Evolutionary conservation across 2,329 filamentous ascomycete genomes (phyloP).

Genomic region (Didymellaceae sp.): DNA sequence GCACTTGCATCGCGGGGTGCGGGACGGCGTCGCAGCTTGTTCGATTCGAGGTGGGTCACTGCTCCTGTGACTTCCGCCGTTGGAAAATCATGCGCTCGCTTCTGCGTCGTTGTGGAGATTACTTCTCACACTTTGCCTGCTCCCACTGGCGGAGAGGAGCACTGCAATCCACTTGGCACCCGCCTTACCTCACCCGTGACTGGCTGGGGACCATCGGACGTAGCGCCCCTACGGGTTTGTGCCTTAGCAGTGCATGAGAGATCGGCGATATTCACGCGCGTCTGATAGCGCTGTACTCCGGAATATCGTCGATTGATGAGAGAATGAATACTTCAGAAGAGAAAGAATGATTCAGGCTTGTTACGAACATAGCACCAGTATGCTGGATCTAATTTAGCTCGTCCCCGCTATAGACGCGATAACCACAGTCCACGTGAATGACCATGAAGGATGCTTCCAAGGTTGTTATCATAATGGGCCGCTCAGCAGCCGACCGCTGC

Average conservation of each 20-base stretch:
- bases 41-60: constrained; percentile 33
- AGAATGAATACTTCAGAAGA: neutral
- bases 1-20: constrained; percentile 30
- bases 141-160: constrained; percentile 22
- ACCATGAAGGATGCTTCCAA: too few species aligned
- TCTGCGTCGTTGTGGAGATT: constrained; percentile 29
- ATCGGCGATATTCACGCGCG: constrained; percentile 9
- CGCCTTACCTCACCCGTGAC: constrained; percentile 13
- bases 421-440: neutral
- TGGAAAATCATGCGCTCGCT: constrained; percentile 28
- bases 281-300: constrained; percentile 1
- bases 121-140: constrained; percentile 17
- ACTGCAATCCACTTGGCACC: constrained; percentile 25
- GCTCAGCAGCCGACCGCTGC: constrained; percentile 14
- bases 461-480: too few species aligned
- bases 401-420: neutral
- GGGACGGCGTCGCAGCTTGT: constrained; percentile 23
- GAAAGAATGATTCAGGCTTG: neutral
- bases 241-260: constrained; percentile 7
- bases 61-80: constrained; percentile 23
- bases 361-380: neutral
- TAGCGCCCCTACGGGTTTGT: constrained; percentile 16
- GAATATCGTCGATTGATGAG: constrained; percentile 2
- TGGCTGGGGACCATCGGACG: constrained; percentile 12
- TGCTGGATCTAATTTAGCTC: neutral